Evolutionary conservation across 2,329 filamentous ascomycete species (phyloP).

Genomic region (Fusarium verticillioides): DNA sequence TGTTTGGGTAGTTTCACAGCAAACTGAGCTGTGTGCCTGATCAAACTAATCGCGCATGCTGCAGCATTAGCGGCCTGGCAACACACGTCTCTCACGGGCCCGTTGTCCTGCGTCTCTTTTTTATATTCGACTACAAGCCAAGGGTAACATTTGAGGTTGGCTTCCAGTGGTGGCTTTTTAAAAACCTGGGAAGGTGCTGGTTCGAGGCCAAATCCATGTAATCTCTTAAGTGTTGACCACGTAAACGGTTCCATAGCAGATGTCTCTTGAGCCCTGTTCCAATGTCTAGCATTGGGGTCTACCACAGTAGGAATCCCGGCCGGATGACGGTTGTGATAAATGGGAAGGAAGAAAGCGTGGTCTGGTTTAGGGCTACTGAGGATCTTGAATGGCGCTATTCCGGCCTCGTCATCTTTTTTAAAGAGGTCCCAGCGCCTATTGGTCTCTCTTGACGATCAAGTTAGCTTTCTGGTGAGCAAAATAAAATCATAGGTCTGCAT

Average conservation of each 20-base stretch:
- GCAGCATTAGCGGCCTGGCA: slow-evolving; percentile 33
- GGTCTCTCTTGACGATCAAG: background rate
- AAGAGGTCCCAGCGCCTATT: background rate
- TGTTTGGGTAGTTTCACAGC: slow-evolving; percentile 4
- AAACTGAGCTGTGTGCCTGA: slow-evolving; percentile 10
- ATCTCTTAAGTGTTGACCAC: slow-evolving; percentile 12
- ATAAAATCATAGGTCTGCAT: background rate
- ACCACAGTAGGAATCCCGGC: background rate
- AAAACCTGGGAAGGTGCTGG: slow-evolving; percentile 15
- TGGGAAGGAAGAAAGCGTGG: slow-evolving; percentile 33
- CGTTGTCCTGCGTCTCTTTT: background rate
- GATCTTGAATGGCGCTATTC: background rate
- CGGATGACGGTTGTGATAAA: background rate
- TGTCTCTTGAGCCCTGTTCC: background rate
- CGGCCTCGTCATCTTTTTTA: background rate
- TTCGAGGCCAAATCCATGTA: slow-evolving; percentile 6
- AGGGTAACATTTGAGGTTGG: slow-evolving; percentile 31
- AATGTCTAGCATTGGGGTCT: background rate
- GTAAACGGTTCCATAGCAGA: slow-evolving; percentile 19
- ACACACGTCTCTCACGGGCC: background rate
- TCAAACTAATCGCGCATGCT: slow-evolving; percentile 29
- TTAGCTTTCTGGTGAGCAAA: background rate
- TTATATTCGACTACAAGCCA: slow-evolving; percentile 40
- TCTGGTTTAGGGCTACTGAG: slow-evolving; percentile 21
- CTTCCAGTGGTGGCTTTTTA: background rate